Conservation (phyloP, 129 eudicot species). For the Lactuca saligna region DNA sequence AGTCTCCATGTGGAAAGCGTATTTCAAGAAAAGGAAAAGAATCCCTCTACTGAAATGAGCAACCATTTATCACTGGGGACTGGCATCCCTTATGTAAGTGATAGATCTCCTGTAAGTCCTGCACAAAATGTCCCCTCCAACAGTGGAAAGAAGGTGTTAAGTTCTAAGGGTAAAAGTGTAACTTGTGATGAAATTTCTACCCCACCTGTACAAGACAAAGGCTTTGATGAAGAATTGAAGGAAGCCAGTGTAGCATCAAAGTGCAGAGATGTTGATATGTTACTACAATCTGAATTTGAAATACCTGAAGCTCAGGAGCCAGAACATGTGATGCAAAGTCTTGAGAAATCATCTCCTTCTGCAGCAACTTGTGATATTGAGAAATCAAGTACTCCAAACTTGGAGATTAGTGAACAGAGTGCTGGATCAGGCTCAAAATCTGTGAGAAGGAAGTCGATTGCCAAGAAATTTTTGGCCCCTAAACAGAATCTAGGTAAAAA, state of each 20-base stretch:
- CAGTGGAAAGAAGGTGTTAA: conserved; percentile 11
- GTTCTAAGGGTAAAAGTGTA: conserved; percentile 32
- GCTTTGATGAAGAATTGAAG: conserved; percentile 17
- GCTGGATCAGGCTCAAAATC: conserved; percentile 37
- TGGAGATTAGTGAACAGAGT: not conserved
- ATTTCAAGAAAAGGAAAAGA: conserved; percentile 14
- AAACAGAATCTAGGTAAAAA: conserved; percentile 37
- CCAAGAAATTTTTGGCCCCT: conserved; percentile 53
- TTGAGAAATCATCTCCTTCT: conserved; percentile 26
- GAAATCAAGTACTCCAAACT: conserved; percentile 27
- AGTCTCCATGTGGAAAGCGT: conserved; percentile 5
- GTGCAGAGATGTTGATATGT: conserved; percentile 26
- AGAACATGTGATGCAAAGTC: conserved; percentile 22
- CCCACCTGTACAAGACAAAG: conserved; percentile 21
- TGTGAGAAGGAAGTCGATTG: conserved; percentile 36
- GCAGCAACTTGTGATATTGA: conserved; percentile 15
- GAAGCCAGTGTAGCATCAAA: conserved; percentile 17
- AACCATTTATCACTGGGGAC: conserved; percentile 9
- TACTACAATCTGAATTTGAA: conserved; percentile 5
- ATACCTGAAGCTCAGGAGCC: conserved; percentile 16
- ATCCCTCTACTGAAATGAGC: conserved; percentile 14
- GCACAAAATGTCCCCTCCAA: conserved; percentile 15
- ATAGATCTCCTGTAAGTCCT: conserved; percentile 22
- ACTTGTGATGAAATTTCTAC: conserved; percentile 6
- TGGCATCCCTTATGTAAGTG: not conserved